Percentiles rank a stretch among this genome's conserved stretches.
Conservation (phyloP, 2,329 filamentous ascomycete genomes). For the Mycosphaerella arachidis region DNA sequence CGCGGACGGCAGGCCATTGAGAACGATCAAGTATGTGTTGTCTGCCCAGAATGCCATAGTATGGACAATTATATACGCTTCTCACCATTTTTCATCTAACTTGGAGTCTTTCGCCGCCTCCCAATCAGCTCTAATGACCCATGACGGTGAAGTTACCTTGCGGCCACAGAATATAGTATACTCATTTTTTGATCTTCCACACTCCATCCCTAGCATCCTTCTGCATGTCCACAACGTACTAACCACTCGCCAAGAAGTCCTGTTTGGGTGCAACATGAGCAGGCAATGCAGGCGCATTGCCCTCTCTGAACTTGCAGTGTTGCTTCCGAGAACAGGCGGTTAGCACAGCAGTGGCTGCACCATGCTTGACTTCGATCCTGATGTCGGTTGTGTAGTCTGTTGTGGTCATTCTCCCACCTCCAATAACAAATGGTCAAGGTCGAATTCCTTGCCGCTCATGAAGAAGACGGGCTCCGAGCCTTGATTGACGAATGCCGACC, state of each 20-base stretch:
- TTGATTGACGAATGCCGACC: conserved; percentile 27
- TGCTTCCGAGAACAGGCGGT: conserved; percentile 28
- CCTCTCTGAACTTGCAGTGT: conserved; percentile 29
- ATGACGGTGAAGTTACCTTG: conserved; percentile 24
- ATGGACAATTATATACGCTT: no score
- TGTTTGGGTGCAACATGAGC: conserved; percentile 3
- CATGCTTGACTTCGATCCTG: conserved; percentile 28
- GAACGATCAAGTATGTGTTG: no score
- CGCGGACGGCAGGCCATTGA: no score
- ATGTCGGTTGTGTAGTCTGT: conserved; percentile 34
- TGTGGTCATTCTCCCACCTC: conserved; percentile 33
- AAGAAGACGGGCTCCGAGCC: conserved; percentile 16
- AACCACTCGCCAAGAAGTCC: conserved; percentile 23
- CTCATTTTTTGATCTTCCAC: conserved; percentile 36
- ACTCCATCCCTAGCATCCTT: conserved; percentile 28
- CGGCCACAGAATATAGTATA: conserved; percentile 31
- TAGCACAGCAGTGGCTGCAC: conserved; percentile 25
- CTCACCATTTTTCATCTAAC: no score
- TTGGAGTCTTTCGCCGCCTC: no score
- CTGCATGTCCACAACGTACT: conserved; percentile 33
- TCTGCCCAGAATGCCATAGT: no score
- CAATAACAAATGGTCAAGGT: conserved; percentile 19
- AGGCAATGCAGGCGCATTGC: conserved; percentile 20
- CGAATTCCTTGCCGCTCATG: conserved; percentile 16
- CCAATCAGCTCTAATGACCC: background rate